Evolutionary conservation across 169 alveolate genomes (phyloP).

Genomic region (Miamiensis avidus): DNA sequence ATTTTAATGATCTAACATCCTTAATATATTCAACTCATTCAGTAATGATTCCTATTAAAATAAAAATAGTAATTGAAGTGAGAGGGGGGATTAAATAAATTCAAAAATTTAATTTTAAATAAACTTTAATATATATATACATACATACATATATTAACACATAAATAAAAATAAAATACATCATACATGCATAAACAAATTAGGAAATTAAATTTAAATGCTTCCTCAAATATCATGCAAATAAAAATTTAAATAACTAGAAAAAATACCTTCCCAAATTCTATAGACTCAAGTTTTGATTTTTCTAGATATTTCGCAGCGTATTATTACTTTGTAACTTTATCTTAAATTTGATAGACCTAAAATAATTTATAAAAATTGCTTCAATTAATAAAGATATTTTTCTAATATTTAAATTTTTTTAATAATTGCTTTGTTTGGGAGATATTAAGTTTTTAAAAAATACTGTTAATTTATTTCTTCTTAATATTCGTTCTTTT

Average conservation of each 20-base stretch:
- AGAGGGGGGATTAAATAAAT: background rate
- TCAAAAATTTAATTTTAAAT: conserved; percentile 17
- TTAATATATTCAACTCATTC: conserved; percentile 30
- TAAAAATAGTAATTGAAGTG: background rate
- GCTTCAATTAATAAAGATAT: background rate
- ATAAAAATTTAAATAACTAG: no score
- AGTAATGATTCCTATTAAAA: conserved; percentile 15
- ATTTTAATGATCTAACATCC: conserved; percentile 16
- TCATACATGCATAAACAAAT: no score
- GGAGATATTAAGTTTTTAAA: no score
- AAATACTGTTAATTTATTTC: no score
- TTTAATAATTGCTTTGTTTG: no score
- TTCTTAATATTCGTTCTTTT: no score
- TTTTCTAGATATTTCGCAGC: conserved; percentile 34
- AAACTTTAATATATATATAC: conserved; percentile 2
- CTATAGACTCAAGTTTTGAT: background rate
- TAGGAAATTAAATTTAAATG: no score
- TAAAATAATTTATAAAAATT: background rate
- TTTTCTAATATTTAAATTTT: background rate
- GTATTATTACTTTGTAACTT: background rate
- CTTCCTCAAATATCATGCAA: no score
- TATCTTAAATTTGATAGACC: conserved; percentile 20
- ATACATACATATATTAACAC: no score
- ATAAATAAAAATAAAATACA: no score
- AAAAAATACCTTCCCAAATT: conserved; percentile 10